phyloP scores from a whole-genome alignment of 2,329 filamentous ascomycete genomes.

The Aspergillus brasiliensis region DNA sequence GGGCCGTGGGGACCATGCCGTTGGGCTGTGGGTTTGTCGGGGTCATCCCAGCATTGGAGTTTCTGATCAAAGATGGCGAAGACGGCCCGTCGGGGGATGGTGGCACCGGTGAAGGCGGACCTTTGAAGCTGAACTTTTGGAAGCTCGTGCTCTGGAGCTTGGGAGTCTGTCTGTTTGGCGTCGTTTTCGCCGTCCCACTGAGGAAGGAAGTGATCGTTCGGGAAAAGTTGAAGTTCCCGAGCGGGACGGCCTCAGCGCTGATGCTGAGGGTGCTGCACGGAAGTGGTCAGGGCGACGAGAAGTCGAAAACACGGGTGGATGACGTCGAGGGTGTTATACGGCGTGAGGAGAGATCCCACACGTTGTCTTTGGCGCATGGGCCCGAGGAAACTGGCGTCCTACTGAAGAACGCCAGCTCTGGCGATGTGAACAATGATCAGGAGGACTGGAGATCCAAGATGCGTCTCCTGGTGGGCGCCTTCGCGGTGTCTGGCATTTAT shows the following conservation, averaged over 20 bases:
- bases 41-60: constrained; percentile 90
- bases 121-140: constrained; percentile 69
- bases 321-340: constrained; percentile 15
- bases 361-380: constrained; percentile 37
- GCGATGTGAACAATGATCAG: constrained; percentile 39
- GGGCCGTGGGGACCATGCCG: constrained; percentile 95
- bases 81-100: constrained; percentile 76
- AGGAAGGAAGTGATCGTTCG: constrained; percentile 88
- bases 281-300: constrained; percentile 47
- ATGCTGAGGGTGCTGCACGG: constrained; percentile 91
- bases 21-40: constrained; percentile 94
- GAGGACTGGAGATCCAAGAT: constrained; percentile 66
- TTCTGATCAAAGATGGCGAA: constrained; percentile 75
- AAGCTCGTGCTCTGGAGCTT: constrained; percentile 88
- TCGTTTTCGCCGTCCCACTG: constrained; percentile 91
- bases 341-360: constrained; percentile 30
- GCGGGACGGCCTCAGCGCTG: constrained; percentile 90
- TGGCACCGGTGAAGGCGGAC: constrained; percentile 72
- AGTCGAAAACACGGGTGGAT: constrained; percentile 28
- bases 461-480: constrained; percentile 60
- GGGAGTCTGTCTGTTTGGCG: constrained; percentile 93
- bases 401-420: constrained; percentile 47
- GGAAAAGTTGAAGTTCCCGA: constrained; percentile 91
- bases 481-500: constrained; percentile 60
- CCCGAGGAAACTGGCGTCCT: constrained; percentile 49